Percentiles rank a stretch among this genome's conserved stretches.
Evolutionary conservation across 1,139 yeast species (phyloP).

Genomic region (Geotrichum candidum): DNA sequence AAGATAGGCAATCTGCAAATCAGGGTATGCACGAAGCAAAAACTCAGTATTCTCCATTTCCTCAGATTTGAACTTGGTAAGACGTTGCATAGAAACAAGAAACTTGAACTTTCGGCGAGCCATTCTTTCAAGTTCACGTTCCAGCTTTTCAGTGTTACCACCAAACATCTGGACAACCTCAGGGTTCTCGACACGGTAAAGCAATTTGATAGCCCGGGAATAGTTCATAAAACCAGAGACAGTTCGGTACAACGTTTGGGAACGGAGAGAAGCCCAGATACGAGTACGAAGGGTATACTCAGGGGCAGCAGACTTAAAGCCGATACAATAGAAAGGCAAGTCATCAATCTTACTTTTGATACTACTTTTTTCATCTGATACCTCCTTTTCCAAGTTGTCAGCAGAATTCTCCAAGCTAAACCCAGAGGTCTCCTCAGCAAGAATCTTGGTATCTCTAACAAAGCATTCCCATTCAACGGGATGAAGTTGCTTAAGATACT

Average conservation of each 20-base stretch:
- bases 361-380: slow-evolving; percentile 49
- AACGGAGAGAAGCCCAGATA: slow-evolving; percentile 98
- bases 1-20: slow-evolving; percentile 93
- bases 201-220: slow-evolving; percentile 93
- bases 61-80: slow-evolving; percentile 92
- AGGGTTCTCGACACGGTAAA: slow-evolving; percentile 97
- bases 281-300: slow-evolving; percentile 97
- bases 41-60: slow-evolving; percentile 98
- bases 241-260: slow-evolving; percentile 96
- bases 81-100: slow-evolving; percentile 96
- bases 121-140: slow-evolving; percentile 96
- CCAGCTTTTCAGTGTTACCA: slow-evolving; percentile 92
- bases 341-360: slow-evolving; percentile 91
- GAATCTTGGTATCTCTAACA: slow-evolving; percentile 94
- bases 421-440: slow-evolving; percentile 71
- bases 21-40: slow-evolving; percentile 96
- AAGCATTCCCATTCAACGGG: slow-evolving; percentile 99
- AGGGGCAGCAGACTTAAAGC: slow-evolving; percentile 99
- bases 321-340: slow-evolving; percentile 96
- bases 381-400: slow-evolving; percentile 47
- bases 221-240: slow-evolving; percentile 99
- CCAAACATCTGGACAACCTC: slow-evolving; percentile 97
- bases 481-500: slow-evolving; percentile 93
- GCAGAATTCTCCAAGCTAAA: slow-evolving; percentile 25
- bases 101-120: slow-evolving; percentile 98